These are phyloP conservation scores for Wickerhamiella kurtzmanii DNA, from an alignment of 805 yeast species.

Conservation along the genomic window DNA sequence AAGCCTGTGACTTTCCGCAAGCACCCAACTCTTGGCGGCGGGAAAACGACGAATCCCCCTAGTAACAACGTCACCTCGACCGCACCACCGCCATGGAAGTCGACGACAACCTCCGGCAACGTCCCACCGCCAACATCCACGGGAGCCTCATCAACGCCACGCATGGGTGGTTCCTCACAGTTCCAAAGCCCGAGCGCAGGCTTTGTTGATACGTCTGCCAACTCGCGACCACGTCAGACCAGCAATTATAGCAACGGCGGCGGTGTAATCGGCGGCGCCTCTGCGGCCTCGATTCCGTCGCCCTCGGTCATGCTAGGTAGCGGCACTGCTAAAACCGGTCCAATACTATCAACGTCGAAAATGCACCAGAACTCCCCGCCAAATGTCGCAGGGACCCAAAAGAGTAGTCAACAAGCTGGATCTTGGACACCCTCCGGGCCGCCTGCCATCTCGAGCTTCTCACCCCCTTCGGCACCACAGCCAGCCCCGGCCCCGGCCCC, in stretches of 20 bases:
- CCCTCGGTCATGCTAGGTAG: conserved; percentile 13
- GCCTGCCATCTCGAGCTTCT: background rate
- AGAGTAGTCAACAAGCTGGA: background rate
- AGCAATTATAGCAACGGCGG: background rate
- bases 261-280: background rate
- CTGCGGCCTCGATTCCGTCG: conserved; percentile 10
- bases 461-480: background rate
- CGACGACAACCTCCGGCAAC: background rate
- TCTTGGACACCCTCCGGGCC: background rate
- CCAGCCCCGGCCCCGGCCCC: background rate
- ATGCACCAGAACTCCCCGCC: background rate
- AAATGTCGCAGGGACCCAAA: background rate
- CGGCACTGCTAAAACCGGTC: conserved; percentile 23
- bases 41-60: background rate
- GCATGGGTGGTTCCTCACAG: background rate
- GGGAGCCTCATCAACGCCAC: background rate
- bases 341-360: conserved; percentile 11
- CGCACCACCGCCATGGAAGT: background rate
- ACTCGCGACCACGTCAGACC: background rate
- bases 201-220: background rate
- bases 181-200: background rate
- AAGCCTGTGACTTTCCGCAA: conserved; percentile 23
- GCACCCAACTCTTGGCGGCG: conserved; percentile 23
- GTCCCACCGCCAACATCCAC: conserved; percentile 1
- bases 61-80: background rate